Percentiles rank a stretch among this genome's conserved stretches.
phyloP scores from a whole-genome alignment of 2,329 filamentous ascomycete species.

The Boeremia exigua region DNA sequence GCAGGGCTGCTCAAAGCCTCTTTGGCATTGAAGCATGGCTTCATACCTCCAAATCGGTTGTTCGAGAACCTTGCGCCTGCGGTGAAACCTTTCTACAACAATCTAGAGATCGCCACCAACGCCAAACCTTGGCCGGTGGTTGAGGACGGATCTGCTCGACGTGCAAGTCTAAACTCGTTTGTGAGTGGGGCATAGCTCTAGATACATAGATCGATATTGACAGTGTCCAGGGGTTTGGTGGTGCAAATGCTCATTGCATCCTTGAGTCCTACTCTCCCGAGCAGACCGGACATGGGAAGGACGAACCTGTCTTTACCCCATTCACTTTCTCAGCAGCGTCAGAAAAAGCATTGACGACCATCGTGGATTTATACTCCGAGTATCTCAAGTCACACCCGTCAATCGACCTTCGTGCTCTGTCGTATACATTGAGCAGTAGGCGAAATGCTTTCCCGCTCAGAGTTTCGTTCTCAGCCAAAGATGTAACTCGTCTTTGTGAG shows the following conservation, averaged over 20 bases:
- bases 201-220: neutral
- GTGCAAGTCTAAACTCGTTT: conserved; percentile 28
- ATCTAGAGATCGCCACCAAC: conserved; percentile 18
- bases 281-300: neutral
- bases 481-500: neutral
- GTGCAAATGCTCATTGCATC: conserved; percentile 33
- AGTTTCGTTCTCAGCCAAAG: neutral
- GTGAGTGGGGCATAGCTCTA: neutral
- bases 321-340: conserved; percentile 18
- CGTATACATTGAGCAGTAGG: conserved; percentile 1
- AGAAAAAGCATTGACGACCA: neutral
- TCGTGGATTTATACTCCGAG: neutral
- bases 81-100: conserved; percentile 29
- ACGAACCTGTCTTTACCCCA: neutral
- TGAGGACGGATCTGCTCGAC: neutral
- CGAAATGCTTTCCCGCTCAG: neutral
- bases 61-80: conserved; percentile 40
- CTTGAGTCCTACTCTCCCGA: conserved; percentile 17
- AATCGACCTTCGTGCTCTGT: neutral
- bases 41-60: conserved; percentile 43
- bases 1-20: conserved; percentile 47
- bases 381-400: neutral
- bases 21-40: conserved; percentile 30
- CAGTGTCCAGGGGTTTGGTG: conserved; percentile 24
- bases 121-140: conserved; percentile 19